phyloP scores from a whole-genome alignment of 345 rosid species.

The Durio zibethinus region DNA sequence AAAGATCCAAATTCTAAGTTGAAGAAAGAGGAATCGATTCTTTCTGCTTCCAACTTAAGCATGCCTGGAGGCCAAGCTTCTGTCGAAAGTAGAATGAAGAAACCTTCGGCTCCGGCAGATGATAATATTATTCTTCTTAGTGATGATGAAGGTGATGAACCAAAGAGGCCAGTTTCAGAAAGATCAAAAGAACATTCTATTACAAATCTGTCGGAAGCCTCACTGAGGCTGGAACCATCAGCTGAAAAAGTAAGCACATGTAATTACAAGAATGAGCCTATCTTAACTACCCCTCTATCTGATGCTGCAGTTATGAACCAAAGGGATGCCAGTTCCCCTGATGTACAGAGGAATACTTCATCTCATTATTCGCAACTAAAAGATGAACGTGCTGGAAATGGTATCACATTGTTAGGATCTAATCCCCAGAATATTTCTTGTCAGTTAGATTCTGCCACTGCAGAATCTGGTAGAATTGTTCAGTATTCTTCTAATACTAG shows the following conservation, averaged over 20 bases:
- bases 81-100: slow-evolving; percentile 32
- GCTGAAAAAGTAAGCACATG: slow-evolving; percentile 25
- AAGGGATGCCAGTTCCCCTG: slow-evolving; percentile 34
- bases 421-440: slow-evolving; percentile 27
- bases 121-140: slow-evolving; percentile 63
- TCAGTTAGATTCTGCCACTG: slow-evolving; percentile 25
- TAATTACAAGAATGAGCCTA: slow-evolving; percentile 21
- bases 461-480: slow-evolving; percentile 29
- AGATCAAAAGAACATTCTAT: slow-evolving; percentile 25
- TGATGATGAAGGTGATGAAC: slow-evolving; percentile 71
- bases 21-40: slow-evolving; percentile 31
- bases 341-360: slow-evolving; percentile 27
- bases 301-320: slow-evolving; percentile 23
- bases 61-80: slow-evolving; percentile 22
- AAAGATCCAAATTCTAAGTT: slow-evolving; percentile 27
- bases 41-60: slow-evolving; percentile 31
- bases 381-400: slow-evolving; percentile 31
- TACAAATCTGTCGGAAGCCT: slow-evolving; percentile 18
- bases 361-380: slow-evolving; percentile 28
- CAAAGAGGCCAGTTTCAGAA: slow-evolving; percentile 39
- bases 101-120: slow-evolving; percentile 29
- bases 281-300: slow-evolving; percentile 20
- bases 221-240: slow-evolving; percentile 34
- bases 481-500: slow-evolving; percentile 30
- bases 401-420: slow-evolving; percentile 31